Base-by-base conservation (phyloP, 2,329 filamentous ascomycete species). In the Microsporum ferrugineum region DNA sequence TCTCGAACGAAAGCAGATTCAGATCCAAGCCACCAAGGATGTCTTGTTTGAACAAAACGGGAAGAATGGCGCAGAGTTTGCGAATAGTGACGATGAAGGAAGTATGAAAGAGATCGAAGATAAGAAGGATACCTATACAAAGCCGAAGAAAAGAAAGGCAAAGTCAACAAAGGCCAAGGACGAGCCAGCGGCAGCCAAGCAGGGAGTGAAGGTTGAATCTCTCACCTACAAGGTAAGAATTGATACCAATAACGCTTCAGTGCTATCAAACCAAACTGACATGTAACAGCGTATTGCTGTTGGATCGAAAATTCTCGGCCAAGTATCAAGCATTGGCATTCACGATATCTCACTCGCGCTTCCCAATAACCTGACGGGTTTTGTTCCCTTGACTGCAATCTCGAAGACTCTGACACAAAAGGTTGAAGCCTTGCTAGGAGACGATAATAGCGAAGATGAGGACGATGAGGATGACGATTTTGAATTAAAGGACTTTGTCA, bases 1-100 rank as follows among this genome's bases (percentile, higher is more conserved):
- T 23, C 79, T 99, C 58, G 94, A 99, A 73, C 88, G 95, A 72
- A 96, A 96, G 77, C 90, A 97, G 75, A 97, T 99, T 65, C 88
- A 94, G 69, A 87, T 95, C 62, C 88, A 97, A 75, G 94, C 94
- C 53, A 94, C 88, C 71, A 86, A 88, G 68, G 94, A 99, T 78
- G 94, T 91, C 45, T 78, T 95, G 43, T 94, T 92, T 71, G 94
- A 97, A 75, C 87, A 95, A 68, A 82, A 87, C 66, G 83, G 83
- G 56, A 76, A 78, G 58, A 79, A 80, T 61, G 75, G 76, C 49
- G 71, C 75, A 33, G 79, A 81, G 63, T 78, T 77, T 60, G 65
- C 68, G 47, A 76, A 67, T 43, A 55, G 58, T 41, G 60, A 66
- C 12, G 61, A 56, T 17, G 61, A 57, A 29, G 63, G 38, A 47